phyloP scores from a whole-genome alignment of 495 filamentous ascomycete species.

The Rhypophila decipiens region DNA sequence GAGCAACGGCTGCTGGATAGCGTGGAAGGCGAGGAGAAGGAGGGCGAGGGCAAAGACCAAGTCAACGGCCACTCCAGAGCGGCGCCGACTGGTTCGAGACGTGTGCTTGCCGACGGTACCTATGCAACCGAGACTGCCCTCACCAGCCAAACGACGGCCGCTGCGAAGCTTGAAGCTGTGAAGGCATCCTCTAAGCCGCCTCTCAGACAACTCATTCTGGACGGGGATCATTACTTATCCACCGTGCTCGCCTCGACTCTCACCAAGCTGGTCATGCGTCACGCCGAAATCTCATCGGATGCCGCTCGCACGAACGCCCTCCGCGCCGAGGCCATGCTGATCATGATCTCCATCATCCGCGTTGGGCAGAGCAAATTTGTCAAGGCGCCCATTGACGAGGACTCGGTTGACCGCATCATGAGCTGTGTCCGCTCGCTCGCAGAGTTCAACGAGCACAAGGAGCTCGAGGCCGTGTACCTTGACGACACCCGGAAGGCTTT shows the following conservation, averaged over 20 bases:
- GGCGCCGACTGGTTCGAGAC: conserved; percentile 76
- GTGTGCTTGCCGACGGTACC: conserved; percentile 92
- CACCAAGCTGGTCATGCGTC: conserved; percentile 97
- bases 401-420: conserved; percentile 96
- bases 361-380: conserved; percentile 97
- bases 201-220: conserved; percentile 87
- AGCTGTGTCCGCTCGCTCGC: conserved; percentile 88
- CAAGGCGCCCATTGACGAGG: conserved; percentile 95
- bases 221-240: conserved; percentile 96
- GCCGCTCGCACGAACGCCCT: conserved; percentile 85
- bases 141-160: conserved; percentile 81
- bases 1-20: conserved; percentile 86
- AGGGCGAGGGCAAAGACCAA: conserved; percentile 57
- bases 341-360: conserved; percentile 98
- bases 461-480: conserved; percentile 86
- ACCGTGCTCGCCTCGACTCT: conserved; percentile 90
- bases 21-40: conserved; percentile 47
- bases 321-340: conserved; percentile 95
- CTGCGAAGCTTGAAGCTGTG: conserved; percentile 90
- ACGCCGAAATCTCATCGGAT: conserved; percentile 89
- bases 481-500: conserved; percentile 96
- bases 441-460: conserved; percentile 82
- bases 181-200: conserved; percentile 97
- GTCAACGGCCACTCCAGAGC: conserved; percentile 73
- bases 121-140: conserved; percentile 96